Conservation (phyloP, 768 basidiomycete species). For the Collybia sordida region DNA sequence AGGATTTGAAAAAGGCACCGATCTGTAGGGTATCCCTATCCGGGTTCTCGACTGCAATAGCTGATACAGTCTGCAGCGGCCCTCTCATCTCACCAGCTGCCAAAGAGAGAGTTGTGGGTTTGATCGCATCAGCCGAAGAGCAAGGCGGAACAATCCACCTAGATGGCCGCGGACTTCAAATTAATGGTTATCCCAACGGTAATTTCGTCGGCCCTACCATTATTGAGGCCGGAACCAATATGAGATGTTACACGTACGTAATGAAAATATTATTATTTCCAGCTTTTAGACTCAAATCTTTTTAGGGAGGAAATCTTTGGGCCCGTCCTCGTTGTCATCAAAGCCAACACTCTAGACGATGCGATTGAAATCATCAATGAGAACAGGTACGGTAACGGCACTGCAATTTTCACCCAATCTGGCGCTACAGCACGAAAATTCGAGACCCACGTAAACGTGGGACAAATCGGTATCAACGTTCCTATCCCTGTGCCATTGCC, state of each 20-base stretch:
- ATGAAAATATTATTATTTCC: not conserved
- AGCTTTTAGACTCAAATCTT: slow-evolving; percentile 1
- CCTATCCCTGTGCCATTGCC: slow-evolving; percentile 89
- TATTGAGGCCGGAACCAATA: slow-evolving; percentile 76
- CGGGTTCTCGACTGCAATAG: not conserved
- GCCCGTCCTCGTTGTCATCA: slow-evolving; percentile 78
- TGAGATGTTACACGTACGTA: slow-evolving; percentile 84
- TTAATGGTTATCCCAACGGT: slow-evolving; percentile 77
- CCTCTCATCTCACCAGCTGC: slow-evolving; percentile 83
- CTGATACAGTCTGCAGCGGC: slow-evolving; percentile 41
- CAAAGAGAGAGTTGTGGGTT: slow-evolving; percentile 69
- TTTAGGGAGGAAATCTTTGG: slow-evolving; percentile 93
- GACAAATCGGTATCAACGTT: slow-evolving; percentile 92
- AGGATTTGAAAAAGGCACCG: slow-evolving; percentile 85
- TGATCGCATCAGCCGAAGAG: slow-evolving; percentile 71
- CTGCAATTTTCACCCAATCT: slow-evolving; percentile 94
- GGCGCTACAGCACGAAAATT: slow-evolving; percentile 95
- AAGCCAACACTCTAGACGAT: slow-evolving; percentile 84
- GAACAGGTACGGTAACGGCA: slow-evolving; percentile 91
- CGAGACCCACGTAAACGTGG: slow-evolving; percentile 83
- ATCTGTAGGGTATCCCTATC: slow-evolving; percentile 52
- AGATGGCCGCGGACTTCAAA: slow-evolving; percentile 74
- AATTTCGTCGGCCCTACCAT: slow-evolving; percentile 96
- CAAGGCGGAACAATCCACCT: slow-evolving; percentile 87
- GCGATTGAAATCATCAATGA: slow-evolving; percentile 87